Evolutionary conservation across 2,329 filamentous ascomycete genomes (phyloP), one percentile per base, ranked within the genome.

Genomic region (Colletotrichum sp.): DNA sequence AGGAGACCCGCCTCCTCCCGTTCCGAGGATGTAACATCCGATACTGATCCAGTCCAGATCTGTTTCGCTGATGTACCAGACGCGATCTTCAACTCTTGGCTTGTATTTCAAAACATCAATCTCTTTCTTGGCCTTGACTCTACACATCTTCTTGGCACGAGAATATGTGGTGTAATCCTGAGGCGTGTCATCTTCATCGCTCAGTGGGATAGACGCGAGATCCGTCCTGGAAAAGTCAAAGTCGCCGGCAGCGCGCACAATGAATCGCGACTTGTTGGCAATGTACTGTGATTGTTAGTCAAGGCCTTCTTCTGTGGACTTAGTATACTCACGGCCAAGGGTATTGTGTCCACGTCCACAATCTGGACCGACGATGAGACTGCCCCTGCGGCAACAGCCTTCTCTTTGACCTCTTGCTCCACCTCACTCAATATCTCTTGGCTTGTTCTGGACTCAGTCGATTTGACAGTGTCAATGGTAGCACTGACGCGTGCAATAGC

Each of bases 11-110:
- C 91, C 91, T 7, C 91, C 91, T 24, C 91, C 92, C 1, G 90
- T 92, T 3, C 90, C 91, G 0, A 93, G 85, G 67, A 93, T 90
- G 77, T 92, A 92, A 79, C 90, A 92, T 2, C 92, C 91, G 9
- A 86, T 89, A 1, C 89, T 83, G 39, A 93, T 89, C 84, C 89
- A 93, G 34, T 84, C 81, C 6, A 93, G 83, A 79, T 93, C 92
- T 0, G 88, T 89, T 78, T 92, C 90, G 13, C 85, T 90, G 52
- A 93, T 81, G 72, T 88, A 87, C 92, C 92, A 93, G 18, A 87
- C 80, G 12, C 90, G 86, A n/a, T 87, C 83, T 48, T 82, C 83
- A 2, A 90, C 87, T 1, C 85, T 85, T 2, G 91, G 91, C 5
- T 81, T 85, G 79, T 92, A 92, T 0, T 79, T 76, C 18, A 81